These are phyloP conservation scores for Penicillium simplicissimum DNA, from an alignment of 495 filamentous ascomycete species.

Conservation along the genomic window DNA sequence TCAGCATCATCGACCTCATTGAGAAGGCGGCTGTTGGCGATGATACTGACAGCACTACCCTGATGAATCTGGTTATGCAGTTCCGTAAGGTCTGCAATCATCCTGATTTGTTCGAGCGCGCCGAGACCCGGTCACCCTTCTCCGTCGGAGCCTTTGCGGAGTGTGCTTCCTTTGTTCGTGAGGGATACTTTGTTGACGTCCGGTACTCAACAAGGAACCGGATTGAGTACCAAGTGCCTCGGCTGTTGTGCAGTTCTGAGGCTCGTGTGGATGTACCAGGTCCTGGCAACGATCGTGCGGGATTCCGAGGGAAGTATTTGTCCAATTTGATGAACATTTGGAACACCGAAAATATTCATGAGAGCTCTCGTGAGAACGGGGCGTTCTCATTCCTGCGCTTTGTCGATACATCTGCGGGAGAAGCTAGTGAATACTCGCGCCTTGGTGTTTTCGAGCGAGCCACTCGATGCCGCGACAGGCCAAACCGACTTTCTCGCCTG, in stretches of 20 bases:
- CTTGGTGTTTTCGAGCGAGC: conserved; percentile 67
- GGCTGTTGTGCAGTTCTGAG: conserved; percentile 71
- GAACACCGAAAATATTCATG: conserved; percentile 74
- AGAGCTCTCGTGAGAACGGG: conserved; percentile 52
- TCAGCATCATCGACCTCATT: conserved; percentile 97
- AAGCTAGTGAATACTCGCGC: conserved; percentile 65
- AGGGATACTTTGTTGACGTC: conserved; percentile 76
- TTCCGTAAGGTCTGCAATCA: conserved; percentile 99
- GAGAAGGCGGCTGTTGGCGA: conserved; percentile 95
- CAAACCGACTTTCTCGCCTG: conserved; percentile 51
- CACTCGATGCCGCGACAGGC: conserved; percentile 48
- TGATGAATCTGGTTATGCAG: conserved; percentile 99
- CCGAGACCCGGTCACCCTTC: conserved; percentile 85
- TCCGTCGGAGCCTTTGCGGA: conserved; percentile 84
- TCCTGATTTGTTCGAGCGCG: conserved; percentile 93
- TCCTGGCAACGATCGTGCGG: conserved; percentile 68
- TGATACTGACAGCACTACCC: conserved; percentile 87
- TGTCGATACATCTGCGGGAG: conserved; percentile 70
- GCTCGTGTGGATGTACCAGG: conserved; percentile 78
- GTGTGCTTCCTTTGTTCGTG: conserved; percentile 89
- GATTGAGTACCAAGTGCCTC: conserved; percentile 81
- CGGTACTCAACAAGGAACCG: conserved; percentile 84
- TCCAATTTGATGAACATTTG: conserved; percentile 85
- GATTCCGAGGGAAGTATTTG: conserved; percentile 74
- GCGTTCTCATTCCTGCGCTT: conserved; percentile 93